Percentiles rank a stretch among this genome's conserved stretches.
Evolutionary conservation across 2,329 filamentous ascomycete species (phyloP).

Genomic region (Hypoxylon sp.): DNA sequence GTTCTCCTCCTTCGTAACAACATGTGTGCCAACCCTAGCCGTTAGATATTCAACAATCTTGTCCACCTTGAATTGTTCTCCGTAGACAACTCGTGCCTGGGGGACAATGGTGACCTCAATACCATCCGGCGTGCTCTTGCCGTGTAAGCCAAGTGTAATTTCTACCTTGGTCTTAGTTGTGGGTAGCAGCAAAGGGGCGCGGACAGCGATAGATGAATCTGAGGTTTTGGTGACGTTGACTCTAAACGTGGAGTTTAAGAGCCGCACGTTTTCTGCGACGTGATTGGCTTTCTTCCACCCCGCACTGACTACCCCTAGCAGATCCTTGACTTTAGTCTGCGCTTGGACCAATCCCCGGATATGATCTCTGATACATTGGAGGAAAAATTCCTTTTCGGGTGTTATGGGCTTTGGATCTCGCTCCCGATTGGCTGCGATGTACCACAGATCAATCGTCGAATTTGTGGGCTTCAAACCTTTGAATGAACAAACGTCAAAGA

Average conservation of each 20-base stretch:
- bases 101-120: constrained; percentile 69
- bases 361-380: constrained; percentile 79
- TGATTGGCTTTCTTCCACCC: constrained; percentile 76
- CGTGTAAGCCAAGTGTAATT: constrained; percentile 69
- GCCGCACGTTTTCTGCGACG: constrained; percentile 72
- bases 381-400: constrained; percentile 80
- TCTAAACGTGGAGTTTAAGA: constrained; percentile 74
- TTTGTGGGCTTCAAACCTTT: constrained; percentile 59
- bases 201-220: constrained; percentile 75
- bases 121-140: constrained; percentile 62
- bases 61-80: constrained; percentile 80
- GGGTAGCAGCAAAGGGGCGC: constrained; percentile 72
- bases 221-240: constrained; percentile 74
- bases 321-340: constrained; percentile 67
- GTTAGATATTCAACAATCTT: constrained; percentile 82
- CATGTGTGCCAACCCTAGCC: constrained; percentile 64
- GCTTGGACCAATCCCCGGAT: constrained; percentile 73
- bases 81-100: constrained; percentile 77
- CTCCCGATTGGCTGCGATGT: constrained; percentile 73
- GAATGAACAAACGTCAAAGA: constrained; percentile 78
- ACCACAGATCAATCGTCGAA: constrained; percentile 76
- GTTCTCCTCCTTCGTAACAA: constrained; percentile 55
- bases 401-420: constrained; percentile 69
- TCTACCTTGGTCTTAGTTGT: constrained; percentile 78
- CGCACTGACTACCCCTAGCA: constrained; percentile 71